These are phyloP conservation scores for Entomortierella parvispora DNA, from an alignment of 192 early-diverging fungal genomes.

Conservation along the genomic window DNA sequence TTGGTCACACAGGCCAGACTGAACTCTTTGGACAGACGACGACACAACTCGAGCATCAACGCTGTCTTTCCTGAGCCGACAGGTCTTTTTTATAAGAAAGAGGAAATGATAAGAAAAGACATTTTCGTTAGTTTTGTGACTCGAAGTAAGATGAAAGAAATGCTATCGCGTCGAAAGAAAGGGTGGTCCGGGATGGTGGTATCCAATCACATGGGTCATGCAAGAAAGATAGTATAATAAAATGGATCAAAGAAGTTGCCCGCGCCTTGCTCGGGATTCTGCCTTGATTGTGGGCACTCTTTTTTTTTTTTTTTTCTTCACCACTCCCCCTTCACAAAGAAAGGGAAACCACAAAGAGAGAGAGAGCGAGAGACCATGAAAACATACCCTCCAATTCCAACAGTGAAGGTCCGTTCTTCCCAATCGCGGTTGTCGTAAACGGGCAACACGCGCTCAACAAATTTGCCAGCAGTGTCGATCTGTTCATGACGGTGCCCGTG, in stretches of 20 bases:
- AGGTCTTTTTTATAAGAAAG: constrained; percentile 61
- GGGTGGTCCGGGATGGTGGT: neutral
- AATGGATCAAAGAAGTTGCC: neutral
- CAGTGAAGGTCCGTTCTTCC: constrained; percentile 92
- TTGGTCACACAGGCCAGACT: constrained; percentile 95
- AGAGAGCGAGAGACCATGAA: too few relatives aligned
- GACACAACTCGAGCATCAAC: constrained; percentile 91
- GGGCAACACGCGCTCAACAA: constrained; percentile 77
- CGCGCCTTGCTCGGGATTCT: neutral
- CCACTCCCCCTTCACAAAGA: neutral
- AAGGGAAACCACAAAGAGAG: too few relatives aligned
- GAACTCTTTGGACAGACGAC: constrained; percentile 79
- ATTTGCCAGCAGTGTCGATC: constrained; percentile 88
- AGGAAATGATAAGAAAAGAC: constrained; percentile 4
- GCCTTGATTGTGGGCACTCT: too few relatives aligned
- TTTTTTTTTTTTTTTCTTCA: too few relatives aligned
- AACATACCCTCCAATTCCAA: constrained; percentile 90
- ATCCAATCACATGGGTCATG: constrained; percentile 1
- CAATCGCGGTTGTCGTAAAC: constrained; percentile 83
- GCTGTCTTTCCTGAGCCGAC: constrained; percentile 97
- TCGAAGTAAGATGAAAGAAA: neutral
- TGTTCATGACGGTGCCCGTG: constrained; percentile 94
- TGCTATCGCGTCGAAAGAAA: neutral
- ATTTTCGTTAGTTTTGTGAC: too few relatives aligned
- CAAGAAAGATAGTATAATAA: neutral